Conservation (phyloP, 2,329 filamentous ascomycete genomes). For the Talaromyces amestolkiae region DNA sequence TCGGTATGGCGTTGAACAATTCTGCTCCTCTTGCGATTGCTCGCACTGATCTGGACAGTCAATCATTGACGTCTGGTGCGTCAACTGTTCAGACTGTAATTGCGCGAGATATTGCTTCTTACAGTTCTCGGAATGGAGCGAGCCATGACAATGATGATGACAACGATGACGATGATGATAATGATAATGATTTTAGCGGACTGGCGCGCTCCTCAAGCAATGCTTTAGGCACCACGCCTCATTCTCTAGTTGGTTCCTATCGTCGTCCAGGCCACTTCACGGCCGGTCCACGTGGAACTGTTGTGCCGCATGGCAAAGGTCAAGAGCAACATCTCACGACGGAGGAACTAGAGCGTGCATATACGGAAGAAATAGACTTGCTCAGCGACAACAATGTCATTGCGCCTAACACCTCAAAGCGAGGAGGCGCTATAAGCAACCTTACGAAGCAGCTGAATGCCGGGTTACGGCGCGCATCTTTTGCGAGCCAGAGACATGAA, state of each 20-base stretch:
- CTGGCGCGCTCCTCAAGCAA: conserved; percentile 43
- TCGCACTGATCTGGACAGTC: conserved; percentile 32
- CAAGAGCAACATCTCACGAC: conserved; percentile 47
- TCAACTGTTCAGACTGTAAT: conserved; percentile 65
- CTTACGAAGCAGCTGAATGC: conserved; percentile 29
- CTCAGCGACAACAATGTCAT: conserved; percentile 61
- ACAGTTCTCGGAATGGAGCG: background rate
- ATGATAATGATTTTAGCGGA: conserved; percentile 39
- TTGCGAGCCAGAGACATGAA: conserved; percentile 3
- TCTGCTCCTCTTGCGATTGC: conserved; percentile 26
- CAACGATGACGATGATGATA: conserved; percentile 30
- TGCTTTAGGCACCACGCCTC: conserved; percentile 35
- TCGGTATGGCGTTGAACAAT: conserved; percentile 28
- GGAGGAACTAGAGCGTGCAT: conserved; percentile 53
- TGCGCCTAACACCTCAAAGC: conserved; percentile 48
- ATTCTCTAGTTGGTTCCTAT: conserved; percentile 64
- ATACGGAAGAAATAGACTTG: conserved; percentile 58
- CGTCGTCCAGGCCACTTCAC: conserved; percentile 74
- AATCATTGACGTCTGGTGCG: conserved; percentile 58
- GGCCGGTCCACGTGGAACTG: conserved; percentile 66
- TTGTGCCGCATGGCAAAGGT: conserved; percentile 55
- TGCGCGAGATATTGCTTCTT: conserved; percentile 61
- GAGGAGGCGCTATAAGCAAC: conserved; percentile 19
- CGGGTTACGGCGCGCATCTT: conserved; percentile 21
- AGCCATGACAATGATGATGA: conserved; percentile 52